Evolutionary conservation across 2,329 filamentous ascomycete genomes (phyloP).

Genomic region (Ascochyta rabiei): DNA sequence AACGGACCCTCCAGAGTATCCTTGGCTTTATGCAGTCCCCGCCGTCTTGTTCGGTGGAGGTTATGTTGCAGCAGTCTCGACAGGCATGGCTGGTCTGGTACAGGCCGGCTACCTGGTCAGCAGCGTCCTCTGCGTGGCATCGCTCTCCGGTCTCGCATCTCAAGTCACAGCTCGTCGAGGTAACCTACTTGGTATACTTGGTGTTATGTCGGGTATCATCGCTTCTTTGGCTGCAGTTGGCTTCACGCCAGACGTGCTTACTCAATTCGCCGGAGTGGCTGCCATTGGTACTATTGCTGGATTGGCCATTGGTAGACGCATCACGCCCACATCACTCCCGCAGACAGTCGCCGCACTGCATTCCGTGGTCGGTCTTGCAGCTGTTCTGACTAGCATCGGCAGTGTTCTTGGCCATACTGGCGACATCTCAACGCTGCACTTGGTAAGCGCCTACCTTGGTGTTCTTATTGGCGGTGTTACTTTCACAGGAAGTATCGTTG

Average conservation of each 20-base stretch:
- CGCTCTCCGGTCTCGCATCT: conserved; percentile 79
- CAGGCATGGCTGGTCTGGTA: conserved; percentile 81
- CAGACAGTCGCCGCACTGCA: conserved; percentile 90
- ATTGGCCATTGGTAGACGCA: conserved; percentile 80
- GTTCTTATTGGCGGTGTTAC: conserved; percentile 86
- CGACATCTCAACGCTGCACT: conserved; percentile 78
- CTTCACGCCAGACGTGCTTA: conserved; percentile 77
- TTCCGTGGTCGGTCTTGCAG: conserved; percentile 87
- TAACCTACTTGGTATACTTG: conserved; percentile 84
- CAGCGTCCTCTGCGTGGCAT: conserved; percentile 80
- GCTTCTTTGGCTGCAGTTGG: conserved; percentile 82
- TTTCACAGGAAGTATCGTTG: conserved; percentile 88
- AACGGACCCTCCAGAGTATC: conserved; percentile 86
- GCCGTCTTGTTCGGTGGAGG: conserved; percentile 79
- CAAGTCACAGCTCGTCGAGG: conserved; percentile 83
- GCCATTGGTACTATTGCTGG: conserved; percentile 72
- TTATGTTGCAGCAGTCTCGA: conserved; percentile 78
- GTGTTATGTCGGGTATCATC: conserved; percentile 81
- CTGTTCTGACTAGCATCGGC: conserved; percentile 85
- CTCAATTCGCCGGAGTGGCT: conserved; percentile 80
- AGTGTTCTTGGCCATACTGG: conserved; percentile 78
- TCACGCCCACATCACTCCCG: conserved; percentile 85
- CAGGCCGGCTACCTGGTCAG: conserved; percentile 88
- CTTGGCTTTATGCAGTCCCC: conserved; percentile 83
- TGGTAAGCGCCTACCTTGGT: conserved; percentile 85